A percentile compares a stretch with the other conserved stretches of the same genome.
These are phyloP conservation scores for Tricladium varicosporioides DNA, from an alignment of 2,329 filamentous ascomycete genomes.

Conservation along the genomic window DNA sequence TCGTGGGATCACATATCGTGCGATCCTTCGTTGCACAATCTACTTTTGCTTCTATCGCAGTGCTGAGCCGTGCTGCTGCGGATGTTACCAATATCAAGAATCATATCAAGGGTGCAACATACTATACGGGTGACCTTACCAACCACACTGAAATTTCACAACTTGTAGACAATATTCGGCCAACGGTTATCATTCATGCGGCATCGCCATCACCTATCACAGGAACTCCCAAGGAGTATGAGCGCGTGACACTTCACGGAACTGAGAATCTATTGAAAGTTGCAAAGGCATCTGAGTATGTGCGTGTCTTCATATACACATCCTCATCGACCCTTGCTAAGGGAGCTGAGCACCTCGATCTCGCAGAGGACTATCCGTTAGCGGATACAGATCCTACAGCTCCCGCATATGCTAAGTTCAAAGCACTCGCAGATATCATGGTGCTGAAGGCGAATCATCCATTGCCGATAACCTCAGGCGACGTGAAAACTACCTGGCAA, in stretches of 20 bases:
- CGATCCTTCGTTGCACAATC: neutral
- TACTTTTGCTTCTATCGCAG: neutral
- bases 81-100: neutral
- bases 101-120: neutral
- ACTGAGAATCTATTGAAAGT: neutral
- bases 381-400: neutral
- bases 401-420: neutral
- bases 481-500: neutral
- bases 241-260: conserved; percentile 1
- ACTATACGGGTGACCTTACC: neutral
- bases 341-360: neutral
- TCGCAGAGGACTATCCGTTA: neutral
- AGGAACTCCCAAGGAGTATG: neutral
- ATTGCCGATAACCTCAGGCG: neutral
- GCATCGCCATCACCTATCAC: neutral
- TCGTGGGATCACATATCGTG: conserved; percentile 1
- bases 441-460: neutral
- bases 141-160: neutral
- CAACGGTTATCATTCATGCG: neutral
- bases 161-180: neutral
- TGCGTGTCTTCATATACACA: conserved; percentile 1
- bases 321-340: conserved; percentile 3
- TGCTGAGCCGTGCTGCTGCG: neutral
- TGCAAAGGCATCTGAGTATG: neutral
- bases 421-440: conserved; percentile 1